phyloP scores from a whole-genome alignment of 768 basidiomycete genomes.

The Saitozyma sp. region DNA sequence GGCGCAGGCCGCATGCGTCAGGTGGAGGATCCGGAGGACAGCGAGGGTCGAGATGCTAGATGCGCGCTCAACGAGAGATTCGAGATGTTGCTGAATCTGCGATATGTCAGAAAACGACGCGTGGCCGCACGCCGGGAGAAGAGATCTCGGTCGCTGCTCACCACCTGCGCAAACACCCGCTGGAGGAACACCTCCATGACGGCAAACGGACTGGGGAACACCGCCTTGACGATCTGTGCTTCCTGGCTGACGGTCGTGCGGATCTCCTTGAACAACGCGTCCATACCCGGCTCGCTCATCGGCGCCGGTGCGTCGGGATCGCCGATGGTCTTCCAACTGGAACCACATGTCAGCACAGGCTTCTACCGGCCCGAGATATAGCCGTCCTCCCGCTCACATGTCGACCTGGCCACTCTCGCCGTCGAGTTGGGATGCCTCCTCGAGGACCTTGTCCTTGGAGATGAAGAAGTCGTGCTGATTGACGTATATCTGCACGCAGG shows the following conservation, averaged over 20 bases:
- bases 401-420: slow-evolving; percentile 9
- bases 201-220: slow-evolving; percentile 91
- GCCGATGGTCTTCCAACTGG: slow-evolving; percentile 77
- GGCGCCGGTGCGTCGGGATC: slow-evolving; percentile 78
- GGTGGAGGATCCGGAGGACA: slow-evolving; percentile 83
- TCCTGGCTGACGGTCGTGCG: slow-evolving; percentile 89
- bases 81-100: slow-evolving; percentile 96
- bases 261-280: slow-evolving; percentile 81
- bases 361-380: neutral
- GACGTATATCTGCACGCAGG: slow-evolving; percentile 97
- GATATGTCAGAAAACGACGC: neutral
- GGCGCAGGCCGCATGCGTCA: slow-evolving; percentile 77
- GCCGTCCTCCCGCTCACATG: slow-evolving; percentile 10
- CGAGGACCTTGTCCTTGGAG: slow-evolving; percentile 67
- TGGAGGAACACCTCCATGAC: slow-evolving; percentile 99
- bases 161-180: slow-evolving; percentile 94
- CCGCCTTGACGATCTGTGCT: slow-evolving; percentile 95
- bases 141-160: slow-evolving; percentile 54
- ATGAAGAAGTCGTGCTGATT: slow-evolving; percentile 99
- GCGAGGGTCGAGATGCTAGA: slow-evolving; percentile 78
- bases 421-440: slow-evolving; percentile 52
- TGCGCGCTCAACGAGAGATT: slow-evolving; percentile 76
- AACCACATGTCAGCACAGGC: slow-evolving; percentile 4
- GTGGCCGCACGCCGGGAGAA: neutral
- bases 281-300: slow-evolving; percentile 73